Evolutionary conservation across 148 eudicot species (phyloP).

Genomic region (Vaccinium myrtillus): DNA sequence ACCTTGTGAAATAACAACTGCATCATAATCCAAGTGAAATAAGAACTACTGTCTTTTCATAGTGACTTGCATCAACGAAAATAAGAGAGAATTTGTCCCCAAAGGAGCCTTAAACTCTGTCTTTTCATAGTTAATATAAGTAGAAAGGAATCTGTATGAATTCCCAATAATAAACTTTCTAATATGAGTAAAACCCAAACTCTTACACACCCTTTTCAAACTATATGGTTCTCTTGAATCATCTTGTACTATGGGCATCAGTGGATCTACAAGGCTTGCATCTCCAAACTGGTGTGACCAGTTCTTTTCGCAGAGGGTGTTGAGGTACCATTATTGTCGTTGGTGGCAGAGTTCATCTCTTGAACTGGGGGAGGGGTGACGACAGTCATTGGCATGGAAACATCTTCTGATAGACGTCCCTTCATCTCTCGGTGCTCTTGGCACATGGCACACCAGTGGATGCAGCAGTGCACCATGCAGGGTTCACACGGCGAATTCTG

Average conservation of each 20-base stretch:
- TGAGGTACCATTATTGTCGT: constrained; percentile 30
- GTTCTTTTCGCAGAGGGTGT: constrained; percentile 39
- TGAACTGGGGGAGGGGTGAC: constrained; percentile 82
- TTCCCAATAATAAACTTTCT: neutral
- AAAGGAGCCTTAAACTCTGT: neutral
- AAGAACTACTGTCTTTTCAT: too few species aligned
- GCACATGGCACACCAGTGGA: constrained; percentile 97
- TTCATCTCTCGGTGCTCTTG: constrained; percentile 98
- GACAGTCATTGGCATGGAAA: constrained; percentile 52
- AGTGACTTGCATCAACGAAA: neutral
- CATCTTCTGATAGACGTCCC: constrained; percentile 54
- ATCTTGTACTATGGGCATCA: neutral
- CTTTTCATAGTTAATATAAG: too few species aligned
- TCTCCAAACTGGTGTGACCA: constrained; percentile 55
- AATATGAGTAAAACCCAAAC: neutral
- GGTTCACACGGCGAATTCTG: constrained; percentile 94
- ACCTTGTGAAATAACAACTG: too few species aligned
- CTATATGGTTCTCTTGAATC: neutral
- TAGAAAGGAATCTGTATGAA: neutral
- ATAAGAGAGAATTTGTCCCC: neutral
- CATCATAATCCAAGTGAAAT: too few species aligned
- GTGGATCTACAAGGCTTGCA: constrained; percentile 57
- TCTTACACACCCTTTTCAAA: neutral
- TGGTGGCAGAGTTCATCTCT: constrained; percentile 55
- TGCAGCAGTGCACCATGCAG: constrained; percentile 85